A percentile compares a stretch with the other conserved stretches of the same genome.
Conservation (phyloP, 116 monocot genomes). For the Dioscorea cayenensis region DNA sequence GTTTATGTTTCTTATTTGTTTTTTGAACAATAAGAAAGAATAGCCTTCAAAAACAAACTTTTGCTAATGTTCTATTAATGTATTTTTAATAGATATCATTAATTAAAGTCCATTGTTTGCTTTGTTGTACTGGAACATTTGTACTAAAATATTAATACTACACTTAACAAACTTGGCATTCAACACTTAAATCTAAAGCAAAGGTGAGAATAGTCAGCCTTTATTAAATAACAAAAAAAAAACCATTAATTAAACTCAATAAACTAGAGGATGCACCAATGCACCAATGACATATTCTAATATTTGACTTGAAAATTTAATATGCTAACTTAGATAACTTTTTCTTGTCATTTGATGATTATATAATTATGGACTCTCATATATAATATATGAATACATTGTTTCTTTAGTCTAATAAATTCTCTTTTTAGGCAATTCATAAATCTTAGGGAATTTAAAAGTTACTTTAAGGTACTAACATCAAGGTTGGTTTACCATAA, state of each 20-base stretch:
- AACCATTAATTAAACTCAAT: not conserved
- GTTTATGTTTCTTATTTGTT: not conserved
- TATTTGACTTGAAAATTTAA: constrained; percentile 6
- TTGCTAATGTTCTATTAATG: not conserved
- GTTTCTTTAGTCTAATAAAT: not conserved
- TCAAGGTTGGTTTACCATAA: not conserved
- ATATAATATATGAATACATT: too few species aligned
- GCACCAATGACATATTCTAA: constrained; percentile 3
- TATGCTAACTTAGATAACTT: not conserved
- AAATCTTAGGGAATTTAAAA: not conserved
- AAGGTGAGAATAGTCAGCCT: not conserved
- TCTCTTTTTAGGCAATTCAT: not conserved
- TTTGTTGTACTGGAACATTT: not conserved
- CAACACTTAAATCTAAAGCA: not conserved
- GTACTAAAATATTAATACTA: not conserved
- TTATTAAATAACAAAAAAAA: not conserved
- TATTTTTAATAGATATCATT: not conserved
- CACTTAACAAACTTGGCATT: not conserved
- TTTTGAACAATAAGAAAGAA: not conserved
- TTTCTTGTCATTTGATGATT: too few species aligned
- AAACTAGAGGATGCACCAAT: not conserved
- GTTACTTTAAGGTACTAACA: constrained; percentile 5
- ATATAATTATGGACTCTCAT: not conserved
- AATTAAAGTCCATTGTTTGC: not conserved
- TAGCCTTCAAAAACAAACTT: constrained; percentile 1